A percentile compares a stretch with the other conserved stretches of the same genome.
phyloP scores from a whole-genome alignment of 176 grass and related monocot genomes.

The Pontederia crassipes region DNA sequence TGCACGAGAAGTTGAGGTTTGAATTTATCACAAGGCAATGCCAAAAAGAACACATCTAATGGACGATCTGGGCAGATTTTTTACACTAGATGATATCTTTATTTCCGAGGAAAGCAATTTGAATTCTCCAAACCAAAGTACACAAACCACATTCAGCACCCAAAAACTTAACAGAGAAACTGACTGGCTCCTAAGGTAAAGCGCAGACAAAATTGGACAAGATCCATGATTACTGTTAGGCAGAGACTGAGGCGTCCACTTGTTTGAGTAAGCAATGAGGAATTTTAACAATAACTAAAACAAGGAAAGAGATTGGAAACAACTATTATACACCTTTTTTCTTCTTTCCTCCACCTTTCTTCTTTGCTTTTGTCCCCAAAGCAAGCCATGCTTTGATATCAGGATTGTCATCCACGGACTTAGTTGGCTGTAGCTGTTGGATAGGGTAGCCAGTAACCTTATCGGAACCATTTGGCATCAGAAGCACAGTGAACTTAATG shows the following conservation, averaged over 20 bases:
- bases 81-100: neutral
- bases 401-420: constrained; percentile 47
- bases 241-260: neutral
- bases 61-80: neutral
- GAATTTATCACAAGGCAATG: neutral
- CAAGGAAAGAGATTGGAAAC: neutral
- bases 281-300: neutral
- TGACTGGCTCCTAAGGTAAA: too few relatives aligned
- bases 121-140: too few relatives aligned
- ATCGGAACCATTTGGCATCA: constrained; percentile 90
- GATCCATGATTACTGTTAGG: too few relatives aligned
- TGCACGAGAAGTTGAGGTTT: constrained; percentile 12
- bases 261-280: neutral
- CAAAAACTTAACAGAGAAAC: too few relatives aligned
- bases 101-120: too few relatives aligned
- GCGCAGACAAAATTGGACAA: too few relatives aligned
- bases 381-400: constrained; percentile 95
- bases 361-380: constrained; percentile 91
- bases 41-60: neutral
- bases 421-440: constrained; percentile 42
- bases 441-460: constrained; percentile 66
- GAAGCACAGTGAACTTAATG: constrained; percentile 85
- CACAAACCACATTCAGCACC: too few relatives aligned
- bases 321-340: constrained; percentile 55
- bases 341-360: constrained; percentile 95